These are phyloP conservation scores for Russula ochroleuca DNA, from an alignment of 768 basidiomycete genomes.

Conservation along the genomic window DNA sequence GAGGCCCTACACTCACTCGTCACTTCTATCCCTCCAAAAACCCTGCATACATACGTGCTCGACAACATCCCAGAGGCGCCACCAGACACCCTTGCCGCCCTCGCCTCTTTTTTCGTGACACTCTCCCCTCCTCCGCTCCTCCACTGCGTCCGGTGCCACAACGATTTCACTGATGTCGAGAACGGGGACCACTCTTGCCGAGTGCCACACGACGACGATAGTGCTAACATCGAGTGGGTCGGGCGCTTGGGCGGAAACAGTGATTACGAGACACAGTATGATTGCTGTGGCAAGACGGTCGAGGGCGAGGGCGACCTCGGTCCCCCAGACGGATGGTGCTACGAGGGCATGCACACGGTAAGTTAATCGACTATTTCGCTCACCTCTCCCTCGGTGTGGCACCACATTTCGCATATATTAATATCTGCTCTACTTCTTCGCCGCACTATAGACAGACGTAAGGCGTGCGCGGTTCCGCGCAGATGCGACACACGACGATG, in stretches of 20 bases:
- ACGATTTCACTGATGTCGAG: constrained; percentile 63
- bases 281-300: constrained; percentile 67
- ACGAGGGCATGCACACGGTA: constrained; percentile 76
- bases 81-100: constrained; percentile 41
- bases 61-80: constrained; percentile 43
- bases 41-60: constrained; percentile 58
- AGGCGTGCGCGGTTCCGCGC: constrained; percentile 77
- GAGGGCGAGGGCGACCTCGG: constrained; percentile 78
- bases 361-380: constrained; percentile 31
- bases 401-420: not conserved
- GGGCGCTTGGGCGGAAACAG: constrained; percentile 34
- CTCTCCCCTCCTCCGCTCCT: constrained; percentile 63
- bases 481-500: constrained; percentile 62
- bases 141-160: constrained; percentile 76
- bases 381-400: not conserved
- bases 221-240: constrained; percentile 65
- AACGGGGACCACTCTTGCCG: constrained; percentile 68
- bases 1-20: constrained; percentile 50
- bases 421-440: not conserved
- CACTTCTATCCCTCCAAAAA: constrained; percentile 59
- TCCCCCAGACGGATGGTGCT: constrained; percentile 84
- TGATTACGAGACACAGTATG: constrained; percentile 56
- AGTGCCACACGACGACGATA: constrained; percentile 76
- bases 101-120: constrained; percentile 55
- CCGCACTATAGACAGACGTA: constrained; percentile 50